Percentiles rank a stretch among this genome's conserved stretches.
Conservation (phyloP, 345 rosid genomes). For the thale cress (Arabidopsis thaliana) region DNA sequence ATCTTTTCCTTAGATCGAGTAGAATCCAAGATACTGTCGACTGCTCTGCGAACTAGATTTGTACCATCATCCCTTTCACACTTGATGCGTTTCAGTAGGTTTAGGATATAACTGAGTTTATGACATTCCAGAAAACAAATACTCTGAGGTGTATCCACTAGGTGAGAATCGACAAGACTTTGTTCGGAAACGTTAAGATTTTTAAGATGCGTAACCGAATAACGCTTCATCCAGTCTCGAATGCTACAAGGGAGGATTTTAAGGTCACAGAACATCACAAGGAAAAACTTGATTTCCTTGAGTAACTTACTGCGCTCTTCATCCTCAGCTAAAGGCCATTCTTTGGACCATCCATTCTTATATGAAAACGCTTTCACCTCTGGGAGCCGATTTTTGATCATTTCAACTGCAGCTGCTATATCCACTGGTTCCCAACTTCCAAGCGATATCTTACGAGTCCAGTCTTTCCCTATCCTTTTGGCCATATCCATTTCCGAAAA, state of each 20-base stretch:
- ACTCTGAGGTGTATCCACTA: constrained; percentile 30
- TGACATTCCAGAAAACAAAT: constrained; percentile 32
- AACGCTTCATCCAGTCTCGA: constrained; percentile 29
- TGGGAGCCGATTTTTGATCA: constrained; percentile 19
- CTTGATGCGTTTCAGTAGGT: constrained; percentile 1
- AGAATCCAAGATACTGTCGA: neutral
- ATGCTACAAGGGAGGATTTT: constrained; percentile 31
- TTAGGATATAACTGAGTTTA: constrained; percentile 23
- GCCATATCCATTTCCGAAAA: neutral
- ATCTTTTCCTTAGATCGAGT: constrained; percentile 30
- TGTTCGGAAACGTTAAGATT: constrained; percentile 19
- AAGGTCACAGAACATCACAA: constrained; percentile 4
- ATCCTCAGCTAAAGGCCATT: constrained; percentile 36
- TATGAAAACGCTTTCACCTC: constrained; percentile 7
- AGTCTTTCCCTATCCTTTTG: constrained; percentile 11
- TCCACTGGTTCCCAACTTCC: constrained; percentile 41
- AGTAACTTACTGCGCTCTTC: constrained; percentile 27
- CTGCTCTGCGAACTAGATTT: constrained; percentile 28
- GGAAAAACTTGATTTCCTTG: constrained; percentile 9
- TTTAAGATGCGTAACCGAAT: neutral
- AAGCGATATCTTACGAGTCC: constrained; percentile 25
- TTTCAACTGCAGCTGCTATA: constrained; percentile 30
- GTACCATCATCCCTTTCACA: constrained; percentile 28
- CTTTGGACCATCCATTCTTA: constrained; percentile 40
- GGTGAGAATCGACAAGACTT: constrained; percentile 1